Evolutionary conservation across 306 rosid genomes (phyloP).

Genomic region (Potentilla sterilis): DNA sequence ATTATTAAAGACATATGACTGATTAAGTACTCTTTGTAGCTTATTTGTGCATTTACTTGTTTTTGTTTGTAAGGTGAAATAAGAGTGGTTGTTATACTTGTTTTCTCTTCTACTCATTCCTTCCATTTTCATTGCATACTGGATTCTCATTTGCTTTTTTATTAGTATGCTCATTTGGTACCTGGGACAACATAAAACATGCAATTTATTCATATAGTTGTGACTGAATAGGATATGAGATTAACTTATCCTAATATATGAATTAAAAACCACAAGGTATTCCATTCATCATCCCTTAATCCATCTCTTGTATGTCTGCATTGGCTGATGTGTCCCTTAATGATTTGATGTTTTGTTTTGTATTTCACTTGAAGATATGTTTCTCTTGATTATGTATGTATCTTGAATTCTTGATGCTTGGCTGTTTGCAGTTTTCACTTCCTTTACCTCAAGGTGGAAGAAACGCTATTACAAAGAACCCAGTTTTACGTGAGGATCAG

Average conservation of each 20-base stretch:
- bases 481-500: slow-evolving; percentile 94
- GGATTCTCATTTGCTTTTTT: neutral
- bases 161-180: neutral
- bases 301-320: neutral
- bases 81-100: neutral
- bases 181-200: neutral
- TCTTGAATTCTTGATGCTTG: slow-evolving; percentile 23
- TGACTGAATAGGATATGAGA: slow-evolving; percentile 13
- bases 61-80: neutral
- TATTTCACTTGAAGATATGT: neutral
- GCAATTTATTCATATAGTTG: neutral
- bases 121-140: neutral
- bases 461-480: slow-evolving; percentile 75
- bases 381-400: slow-evolving; percentile 4
- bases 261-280: neutral
- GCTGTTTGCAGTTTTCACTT: slow-evolving; percentile 65
- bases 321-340: neutral
- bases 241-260: neutral
- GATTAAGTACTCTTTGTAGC: neutral
- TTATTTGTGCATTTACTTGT: neutral
- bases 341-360: neutral
- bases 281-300: neutral
- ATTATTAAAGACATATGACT: neutral
- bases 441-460: slow-evolving; percentile 93
- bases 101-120: neutral